Percentiles rank a stretch among this genome's conserved stretches.
Conservation (phyloP, 768 basidiomycete species). For the Calocera cornea region DNA sequence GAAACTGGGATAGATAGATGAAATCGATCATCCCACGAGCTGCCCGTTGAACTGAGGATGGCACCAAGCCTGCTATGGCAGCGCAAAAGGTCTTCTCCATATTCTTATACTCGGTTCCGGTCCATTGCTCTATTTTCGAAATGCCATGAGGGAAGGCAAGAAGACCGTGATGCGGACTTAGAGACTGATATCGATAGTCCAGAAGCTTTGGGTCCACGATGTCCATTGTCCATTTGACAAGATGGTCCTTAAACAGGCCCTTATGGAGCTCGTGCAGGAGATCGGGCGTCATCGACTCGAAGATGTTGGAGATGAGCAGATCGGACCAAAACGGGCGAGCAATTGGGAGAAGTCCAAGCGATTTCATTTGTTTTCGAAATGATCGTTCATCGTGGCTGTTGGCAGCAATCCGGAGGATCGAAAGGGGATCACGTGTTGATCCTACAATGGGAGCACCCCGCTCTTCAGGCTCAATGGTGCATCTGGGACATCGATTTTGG, state of each 20-base stretch:
- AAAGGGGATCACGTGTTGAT: no score
- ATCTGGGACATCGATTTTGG: slow-evolving; percentile 9
- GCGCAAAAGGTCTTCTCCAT: slow-evolving; percentile 28
- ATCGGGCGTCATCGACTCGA: slow-evolving; percentile 27
- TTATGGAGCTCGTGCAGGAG: slow-evolving; percentile 38
- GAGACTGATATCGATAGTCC: slow-evolving; percentile 12
- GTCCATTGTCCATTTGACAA: slow-evolving; percentile 25
- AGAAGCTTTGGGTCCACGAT: slow-evolving; percentile 12
- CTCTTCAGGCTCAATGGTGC: slow-evolving; percentile 5
- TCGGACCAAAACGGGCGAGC: slow-evolving; percentile 30
- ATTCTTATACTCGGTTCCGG: slow-evolving; percentile 7
- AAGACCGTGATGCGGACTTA: slow-evolving; percentile 13
- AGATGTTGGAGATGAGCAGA: slow-evolving; percentile 32
- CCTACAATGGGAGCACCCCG: not conserved
- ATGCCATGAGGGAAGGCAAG: slow-evolving; percentile 8
- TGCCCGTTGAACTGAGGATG: slow-evolving; percentile 15
- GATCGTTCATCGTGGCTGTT: no score
- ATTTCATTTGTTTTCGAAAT: slow-evolving; percentile 19
- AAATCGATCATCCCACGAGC: slow-evolving; percentile 25
- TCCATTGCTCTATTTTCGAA: not conserved
- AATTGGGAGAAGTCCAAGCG: slow-evolving; percentile 13
- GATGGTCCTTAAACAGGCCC: slow-evolving; percentile 35
- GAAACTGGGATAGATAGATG: slow-evolving; percentile 24
- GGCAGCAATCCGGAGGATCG: slow-evolving; percentile 12
- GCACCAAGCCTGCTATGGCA: slow-evolving; percentile 21